phyloP scores from a whole-genome alignment of 1,284 basidiomycete species.

The Vanrija sp. region DNA sequence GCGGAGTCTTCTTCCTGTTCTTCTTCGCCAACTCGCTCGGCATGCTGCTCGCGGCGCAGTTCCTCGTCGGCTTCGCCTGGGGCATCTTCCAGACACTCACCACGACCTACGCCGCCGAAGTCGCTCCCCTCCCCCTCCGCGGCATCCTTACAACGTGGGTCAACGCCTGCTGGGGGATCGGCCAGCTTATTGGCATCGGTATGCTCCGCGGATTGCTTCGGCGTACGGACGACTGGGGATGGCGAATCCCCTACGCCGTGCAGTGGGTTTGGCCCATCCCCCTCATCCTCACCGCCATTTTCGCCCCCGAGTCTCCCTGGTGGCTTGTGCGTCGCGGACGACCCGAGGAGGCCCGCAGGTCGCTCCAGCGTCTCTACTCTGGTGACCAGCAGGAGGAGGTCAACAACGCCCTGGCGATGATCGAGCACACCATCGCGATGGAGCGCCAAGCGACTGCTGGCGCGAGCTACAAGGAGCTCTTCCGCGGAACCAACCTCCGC shows the following conservation, averaged over 20 bases:
- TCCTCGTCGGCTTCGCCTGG: conserved; percentile 32
- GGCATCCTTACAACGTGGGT: conserved; percentile 41
- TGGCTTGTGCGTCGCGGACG: conserved; percentile 48
- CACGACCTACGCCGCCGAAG: conserved; percentile 51
- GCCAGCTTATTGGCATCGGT: conserved; percentile 26
- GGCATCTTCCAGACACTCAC: conserved; percentile 28
- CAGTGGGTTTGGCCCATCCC: conserved; percentile 18
- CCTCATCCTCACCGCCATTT: conserved; percentile 8
- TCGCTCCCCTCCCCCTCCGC: conserved; percentile 45
- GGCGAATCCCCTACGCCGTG: conserved; percentile 9
- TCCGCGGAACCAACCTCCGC: conserved; percentile 46
- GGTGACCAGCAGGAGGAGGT: conserved; percentile 32
- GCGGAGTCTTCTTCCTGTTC: conserved; percentile 24
- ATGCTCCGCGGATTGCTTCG: conserved; percentile 17
- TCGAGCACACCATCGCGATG: conserved; percentile 20
- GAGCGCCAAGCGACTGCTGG: conserved; percentile 23
- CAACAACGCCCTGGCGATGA: conserved; percentile 41
- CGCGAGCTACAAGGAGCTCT: conserved; percentile 50
- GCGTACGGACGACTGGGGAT: conserved; percentile 8
- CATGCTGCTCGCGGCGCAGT: conserved; percentile 14
- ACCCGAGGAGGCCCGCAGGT: conserved; percentile 41
- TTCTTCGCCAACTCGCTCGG: conserved; percentile 36
- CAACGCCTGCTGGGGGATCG: conserved; percentile 54
- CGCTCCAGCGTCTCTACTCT: conserved; percentile 30
- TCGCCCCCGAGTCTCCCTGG: conserved; percentile 34